Evolutionary conservation across 768 basidiomycete genomes (phyloP), one percentile per base, ranked within the genome.

Genomic region (Auriculariales sp.): DNA sequence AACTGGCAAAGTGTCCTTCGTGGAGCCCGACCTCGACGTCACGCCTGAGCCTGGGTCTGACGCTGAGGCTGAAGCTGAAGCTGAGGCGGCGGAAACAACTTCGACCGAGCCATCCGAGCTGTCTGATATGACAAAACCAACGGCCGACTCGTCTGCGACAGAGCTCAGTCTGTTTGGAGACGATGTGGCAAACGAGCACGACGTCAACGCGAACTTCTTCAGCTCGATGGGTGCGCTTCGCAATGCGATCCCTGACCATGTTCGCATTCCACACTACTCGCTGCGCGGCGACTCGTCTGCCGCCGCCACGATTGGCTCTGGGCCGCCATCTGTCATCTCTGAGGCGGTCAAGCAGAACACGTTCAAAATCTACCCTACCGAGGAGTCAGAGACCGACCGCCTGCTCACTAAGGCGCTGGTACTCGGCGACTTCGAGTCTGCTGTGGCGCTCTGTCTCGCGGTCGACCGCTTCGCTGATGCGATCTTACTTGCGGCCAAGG

Each of bases 401-500:
- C 71, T 99, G 14, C 74, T 98, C 55, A 95, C 94, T 1, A 89
- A 89, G 59, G 87, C 94, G 2, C 73, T 98, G 32, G 90, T 99
- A 2, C 71, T 98, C 9, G 94, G 95, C n/a, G 93, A 99, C 63
- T 98, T 97, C 55, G 75, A 78, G 57, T 83, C 81, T 14, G 94
- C 95, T 1, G 95, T 98, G 15, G 80, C 85, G 2, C 71, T 98
- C 2, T 95, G 93, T 62, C 72, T 98, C 14, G 84, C 89, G 0
- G 77, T 82, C 0, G 85, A 91, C 47, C 77, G 93, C 28, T 97
- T 79, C 57, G 93, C 95, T 1, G 95, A 99, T 59, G 95, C 95
- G 0, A 84, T 98, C 47, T 72, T 99, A 11, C 77, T 98, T 11
- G 90, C 95, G 28, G 91, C 86, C 15, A 83, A 85, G 54, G 94